Evolutionary conservation across 2,329 filamentous ascomycete species (phyloP).

Genomic region (Penicillium frequentans): DNA sequence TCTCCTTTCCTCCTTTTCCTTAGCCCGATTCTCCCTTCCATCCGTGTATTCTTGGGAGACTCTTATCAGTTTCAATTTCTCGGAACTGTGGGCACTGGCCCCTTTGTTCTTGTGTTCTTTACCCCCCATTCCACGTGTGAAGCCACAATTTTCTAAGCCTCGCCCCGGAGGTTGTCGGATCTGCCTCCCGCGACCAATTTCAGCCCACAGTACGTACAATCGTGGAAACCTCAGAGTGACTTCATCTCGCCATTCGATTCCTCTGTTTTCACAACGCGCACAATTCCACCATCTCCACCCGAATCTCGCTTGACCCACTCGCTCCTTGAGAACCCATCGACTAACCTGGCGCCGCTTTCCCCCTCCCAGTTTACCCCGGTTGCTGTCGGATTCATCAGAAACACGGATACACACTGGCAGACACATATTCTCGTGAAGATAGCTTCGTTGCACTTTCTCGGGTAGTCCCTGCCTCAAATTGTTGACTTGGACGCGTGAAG

Average conservation of each 20-base stretch:
- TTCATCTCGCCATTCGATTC: neutral
- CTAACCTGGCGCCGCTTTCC: neutral
- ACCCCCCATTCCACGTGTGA: conserved; percentile 23
- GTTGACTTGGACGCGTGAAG: conserved; percentile 11
- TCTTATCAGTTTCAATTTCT: neutral
- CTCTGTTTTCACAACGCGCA: neutral
- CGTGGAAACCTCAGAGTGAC: neutral
- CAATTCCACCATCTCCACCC: neutral
- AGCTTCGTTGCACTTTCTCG: neutral
- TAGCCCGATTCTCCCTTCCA: neutral
- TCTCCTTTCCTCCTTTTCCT: neutral
- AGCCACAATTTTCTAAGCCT: conserved; percentile 17
- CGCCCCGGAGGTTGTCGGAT: conserved; percentile 23
- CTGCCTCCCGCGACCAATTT: conserved; percentile 8
- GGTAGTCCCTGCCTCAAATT: conserved; percentile 18
- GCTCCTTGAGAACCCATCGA: neutral
- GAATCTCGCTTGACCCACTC: neutral
- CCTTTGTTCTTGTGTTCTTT: conserved; percentile 1
- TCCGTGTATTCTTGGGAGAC: neutral
- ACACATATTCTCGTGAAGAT: neutral
- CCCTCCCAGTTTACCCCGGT: conserved; percentile 5
- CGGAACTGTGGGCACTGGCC: neutral
- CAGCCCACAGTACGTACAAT: conserved; percentile 15
- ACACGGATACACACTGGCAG: neutral
- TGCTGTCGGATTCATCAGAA: neutral